phyloP scores from a whole-genome alignment of 441 rosid genomes.

The Adansonia madagascariensis region DNA sequence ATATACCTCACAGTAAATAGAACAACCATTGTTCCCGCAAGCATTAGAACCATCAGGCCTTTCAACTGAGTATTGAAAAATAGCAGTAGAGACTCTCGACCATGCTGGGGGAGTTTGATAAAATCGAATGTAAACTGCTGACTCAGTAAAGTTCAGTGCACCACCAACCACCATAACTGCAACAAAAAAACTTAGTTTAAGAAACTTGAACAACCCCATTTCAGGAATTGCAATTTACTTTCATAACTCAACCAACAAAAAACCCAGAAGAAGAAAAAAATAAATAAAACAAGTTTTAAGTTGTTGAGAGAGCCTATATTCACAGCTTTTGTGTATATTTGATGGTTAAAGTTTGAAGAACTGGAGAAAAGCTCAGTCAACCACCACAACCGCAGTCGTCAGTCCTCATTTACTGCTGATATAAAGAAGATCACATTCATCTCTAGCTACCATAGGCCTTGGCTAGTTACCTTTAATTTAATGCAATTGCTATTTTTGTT shows the following conservation, averaged over 20 bases:
- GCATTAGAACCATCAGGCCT: constrained; percentile 44
- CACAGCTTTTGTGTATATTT: constrained; percentile 18
- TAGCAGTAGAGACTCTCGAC: constrained; percentile 48
- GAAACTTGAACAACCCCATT: constrained; percentile 39
- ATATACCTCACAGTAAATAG: constrained; percentile 52
- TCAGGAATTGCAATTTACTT: constrained; percentile 29
- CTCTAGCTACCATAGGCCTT: constrained; percentile 36
- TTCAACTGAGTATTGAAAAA: constrained; percentile 45
- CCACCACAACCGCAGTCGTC: constrained; percentile 49
- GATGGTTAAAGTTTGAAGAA: constrained; percentile 23
- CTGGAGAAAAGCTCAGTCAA: constrained; percentile 31
- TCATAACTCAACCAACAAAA: constrained; percentile 24
- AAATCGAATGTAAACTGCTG: constrained; percentile 42
- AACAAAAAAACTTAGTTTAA: constrained; percentile 29
- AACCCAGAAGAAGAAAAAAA: constrained; percentile 5
- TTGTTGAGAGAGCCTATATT: constrained; percentile 7
- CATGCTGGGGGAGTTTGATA: constrained; percentile 44
- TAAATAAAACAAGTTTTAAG: constrained; percentile 15
- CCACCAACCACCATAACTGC: constrained; percentile 34
- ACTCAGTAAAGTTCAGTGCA: constrained; percentile 34
- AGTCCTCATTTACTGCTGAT: constrained; percentile 49
- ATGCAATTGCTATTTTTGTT: constrained; percentile 8
- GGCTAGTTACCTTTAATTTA: constrained; percentile 14
- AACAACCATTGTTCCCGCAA: constrained; percentile 43
- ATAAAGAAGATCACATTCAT: constrained; percentile 43